A percentile compares a stretch with the other conserved stretches of the same genome.
These are phyloP conservation scores for Ehretia macrophylla DNA, from an alignment of 257 asterid species.

Conservation along the genomic window DNA sequence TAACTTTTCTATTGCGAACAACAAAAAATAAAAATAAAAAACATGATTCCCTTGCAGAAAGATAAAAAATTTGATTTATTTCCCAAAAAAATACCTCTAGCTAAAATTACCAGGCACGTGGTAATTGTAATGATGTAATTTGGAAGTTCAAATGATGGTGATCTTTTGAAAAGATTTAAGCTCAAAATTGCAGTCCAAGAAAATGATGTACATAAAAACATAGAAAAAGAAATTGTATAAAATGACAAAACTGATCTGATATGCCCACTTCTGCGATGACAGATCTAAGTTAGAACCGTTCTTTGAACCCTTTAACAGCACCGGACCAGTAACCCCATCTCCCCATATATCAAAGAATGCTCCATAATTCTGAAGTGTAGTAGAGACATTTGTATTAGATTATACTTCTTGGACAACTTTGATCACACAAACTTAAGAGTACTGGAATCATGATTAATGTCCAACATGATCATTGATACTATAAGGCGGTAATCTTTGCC, in stretches of 20 bases:
- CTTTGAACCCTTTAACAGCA: slow-evolving; percentile 41
- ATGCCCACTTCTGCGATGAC: slow-evolving; percentile 60
- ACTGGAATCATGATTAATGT: too few species aligned
- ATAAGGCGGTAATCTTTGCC: background rate
- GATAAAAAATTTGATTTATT: background rate
- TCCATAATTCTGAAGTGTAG: slow-evolving; percentile 58
- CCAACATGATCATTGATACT: too few species aligned
- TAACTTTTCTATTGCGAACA: background rate
- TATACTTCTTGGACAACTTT: background rate
- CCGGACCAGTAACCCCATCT: slow-evolving; percentile 75
- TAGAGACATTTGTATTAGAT: slow-evolving; percentile 13
- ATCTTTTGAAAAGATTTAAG: background rate
- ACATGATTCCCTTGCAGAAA: too few species aligned
- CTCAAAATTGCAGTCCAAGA: background rate
- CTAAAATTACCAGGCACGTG: background rate
- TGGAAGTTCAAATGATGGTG: background rate
- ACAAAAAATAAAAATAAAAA: too few species aligned
- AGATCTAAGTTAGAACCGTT: slow-evolving; percentile 55
- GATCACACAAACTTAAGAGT: background rate
- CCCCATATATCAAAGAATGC: slow-evolving; percentile 53
- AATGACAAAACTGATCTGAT: slow-evolving; percentile 44
- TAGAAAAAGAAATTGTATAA: background rate
- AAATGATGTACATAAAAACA: too few species aligned
- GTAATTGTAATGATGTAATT: background rate
- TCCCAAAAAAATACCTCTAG: background rate